phyloP scores from a whole-genome alignment of 768 basidiomycete genomes.

The Naganishia kalamii region DNA sequence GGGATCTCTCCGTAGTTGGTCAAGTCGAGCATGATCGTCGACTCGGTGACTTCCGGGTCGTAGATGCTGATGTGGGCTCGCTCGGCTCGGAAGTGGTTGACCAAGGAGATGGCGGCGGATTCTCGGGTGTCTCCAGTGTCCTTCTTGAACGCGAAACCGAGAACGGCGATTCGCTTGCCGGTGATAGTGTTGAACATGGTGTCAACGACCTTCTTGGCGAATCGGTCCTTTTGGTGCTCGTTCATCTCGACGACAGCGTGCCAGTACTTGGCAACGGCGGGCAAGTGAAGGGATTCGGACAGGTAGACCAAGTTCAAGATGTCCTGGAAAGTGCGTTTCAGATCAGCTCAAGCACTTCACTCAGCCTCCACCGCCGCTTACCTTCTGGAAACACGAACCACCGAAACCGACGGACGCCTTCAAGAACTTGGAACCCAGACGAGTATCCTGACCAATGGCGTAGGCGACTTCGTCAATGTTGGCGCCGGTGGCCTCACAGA shows the following conservation, averaged over 20 bases:
- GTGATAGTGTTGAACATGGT: constrained; percentile 96
- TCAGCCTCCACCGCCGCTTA: not conserved
- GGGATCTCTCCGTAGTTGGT: constrained; percentile 53
- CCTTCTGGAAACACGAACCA: constrained; percentile 97
- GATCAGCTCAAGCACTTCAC: not conserved
- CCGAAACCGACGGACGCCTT: constrained; percentile 70
- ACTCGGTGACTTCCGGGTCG: constrained; percentile 75
- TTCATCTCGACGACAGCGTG: constrained; percentile 88
- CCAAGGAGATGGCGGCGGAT: constrained; percentile 87
- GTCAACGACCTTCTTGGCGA: constrained; percentile 92
- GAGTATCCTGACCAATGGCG: constrained; percentile 86
- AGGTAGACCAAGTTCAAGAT: constrained; percentile 98
- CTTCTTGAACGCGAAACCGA: constrained; percentile 98
- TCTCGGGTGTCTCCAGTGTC: constrained; percentile 99
- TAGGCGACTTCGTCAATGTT: constrained; percentile 96
- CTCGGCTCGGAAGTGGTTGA: constrained; percentile 87
- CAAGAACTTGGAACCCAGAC: constrained; percentile 91
- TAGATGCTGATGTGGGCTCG: constrained; percentile 79
- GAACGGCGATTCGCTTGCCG: constrained; percentile 76
- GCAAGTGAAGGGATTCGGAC: constrained; percentile 85
- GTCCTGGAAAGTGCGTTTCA: constrained; percentile 50
- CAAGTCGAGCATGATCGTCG: constrained; percentile 68
- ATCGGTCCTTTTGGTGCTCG: constrained; percentile 93
- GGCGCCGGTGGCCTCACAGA: constrained; percentile 97
- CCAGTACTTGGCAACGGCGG: constrained; percentile 98